These are phyloP conservation scores for Rhamnella rubrinervis DNA, from an alignment of 331 rosid genomes.

Conservation along the genomic window DNA sequence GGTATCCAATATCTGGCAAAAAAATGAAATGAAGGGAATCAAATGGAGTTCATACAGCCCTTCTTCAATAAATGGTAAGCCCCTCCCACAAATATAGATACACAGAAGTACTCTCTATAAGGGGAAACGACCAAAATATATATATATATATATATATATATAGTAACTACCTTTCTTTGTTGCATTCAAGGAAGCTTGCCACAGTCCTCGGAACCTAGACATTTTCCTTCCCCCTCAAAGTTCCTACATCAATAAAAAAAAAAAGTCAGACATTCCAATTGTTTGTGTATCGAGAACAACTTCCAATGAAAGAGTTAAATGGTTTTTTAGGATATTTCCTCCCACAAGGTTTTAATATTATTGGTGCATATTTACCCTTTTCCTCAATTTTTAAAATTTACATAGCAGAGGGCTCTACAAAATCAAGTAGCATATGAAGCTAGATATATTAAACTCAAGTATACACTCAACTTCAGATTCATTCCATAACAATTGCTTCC, in stretches of 20 bases:
- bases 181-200: constrained; percentile 74
- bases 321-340: neutral
- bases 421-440: too few relatives aligned
- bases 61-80: too few relatives aligned
- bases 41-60: too few relatives aligned
- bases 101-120: too few relatives aligned
- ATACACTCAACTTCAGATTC: too few relatives aligned
- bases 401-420: too few relatives aligned
- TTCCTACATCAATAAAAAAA: constrained; percentile 5
- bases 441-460: too few relatives aligned
- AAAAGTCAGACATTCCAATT: neutral
- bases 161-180: constrained; percentile 67
- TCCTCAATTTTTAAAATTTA: neutral
- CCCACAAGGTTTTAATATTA: neutral
- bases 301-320: neutral
- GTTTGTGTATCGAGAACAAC: neutral
- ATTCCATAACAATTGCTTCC: too few relatives aligned
- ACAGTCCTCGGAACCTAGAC: constrained; percentile 68
- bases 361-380: neutral
- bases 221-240: constrained; percentile 32
- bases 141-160: too few relatives aligned
- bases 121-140: neutral
- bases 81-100: too few relatives aligned
- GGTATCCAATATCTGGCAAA: too few relatives aligned
- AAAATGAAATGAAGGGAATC: too few relatives aligned